phyloP scores from a whole-genome alignment of 768 basidiomycete species.

The Tulasnella sp. region DNA sequence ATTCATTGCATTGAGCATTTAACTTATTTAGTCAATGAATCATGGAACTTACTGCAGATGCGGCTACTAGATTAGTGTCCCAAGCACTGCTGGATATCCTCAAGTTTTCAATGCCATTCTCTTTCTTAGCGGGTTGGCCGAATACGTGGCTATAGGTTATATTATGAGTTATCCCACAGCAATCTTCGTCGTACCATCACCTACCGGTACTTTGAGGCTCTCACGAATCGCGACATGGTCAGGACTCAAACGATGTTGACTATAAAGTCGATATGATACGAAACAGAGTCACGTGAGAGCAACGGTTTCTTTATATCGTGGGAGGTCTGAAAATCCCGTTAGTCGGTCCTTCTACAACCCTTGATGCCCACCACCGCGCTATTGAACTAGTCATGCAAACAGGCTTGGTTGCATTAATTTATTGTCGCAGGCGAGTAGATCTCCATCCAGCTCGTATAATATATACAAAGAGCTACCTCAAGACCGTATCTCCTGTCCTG shows the following conservation, averaged over 20 bases:
- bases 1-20: not conserved
- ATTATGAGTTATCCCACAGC: not conserved
- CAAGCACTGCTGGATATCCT: constrained; percentile 83
- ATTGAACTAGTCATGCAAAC: no score
- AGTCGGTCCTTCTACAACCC: no score
- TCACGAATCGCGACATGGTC: constrained; percentile 72
- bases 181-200: constrained; percentile 20
- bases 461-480: no score
- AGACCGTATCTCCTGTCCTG: no score
- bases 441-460: no score
- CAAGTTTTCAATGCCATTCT: constrained; percentile 65
- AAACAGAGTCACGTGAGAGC: no score
- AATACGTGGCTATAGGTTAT: constrained; percentile 62
- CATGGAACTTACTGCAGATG: constrained; percentile 52
- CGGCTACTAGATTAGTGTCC: constrained; percentile 88
- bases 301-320: no score
- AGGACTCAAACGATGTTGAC: not conserved
- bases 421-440: no score
- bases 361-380: no score
- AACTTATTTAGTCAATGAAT: constrained; percentile 6
- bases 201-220: constrained; percentile 76
- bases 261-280: not conserved
- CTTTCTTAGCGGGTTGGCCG: constrained; percentile 77
- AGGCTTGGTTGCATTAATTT: no score
- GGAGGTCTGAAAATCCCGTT: no score